Evolutionary conservation across 2,329 filamentous ascomycete genomes (phyloP).

Genomic region (Bipolaris oryzae): DNA sequence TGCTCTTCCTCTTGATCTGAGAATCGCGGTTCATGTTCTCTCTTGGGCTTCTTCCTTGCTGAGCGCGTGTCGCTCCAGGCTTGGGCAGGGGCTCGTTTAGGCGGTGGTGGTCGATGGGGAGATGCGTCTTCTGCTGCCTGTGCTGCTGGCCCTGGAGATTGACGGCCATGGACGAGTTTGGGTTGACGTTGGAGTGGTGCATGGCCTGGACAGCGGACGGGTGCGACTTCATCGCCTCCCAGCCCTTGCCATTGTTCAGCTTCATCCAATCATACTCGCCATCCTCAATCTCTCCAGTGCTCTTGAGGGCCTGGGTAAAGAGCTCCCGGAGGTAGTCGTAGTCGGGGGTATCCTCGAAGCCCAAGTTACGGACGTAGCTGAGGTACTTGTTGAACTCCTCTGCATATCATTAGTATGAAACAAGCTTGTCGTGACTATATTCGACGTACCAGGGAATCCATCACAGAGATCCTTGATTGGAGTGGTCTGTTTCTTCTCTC

Average conservation of each 20-base stretch:
- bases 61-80: slow-evolving; percentile 67
- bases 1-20: slow-evolving; percentile 70
- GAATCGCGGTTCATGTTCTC: slow-evolving; percentile 34
- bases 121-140: slow-evolving; percentile 62
- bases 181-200: slow-evolving; percentile 77
- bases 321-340: slow-evolving; percentile 97
- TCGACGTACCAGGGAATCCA: slow-evolving; percentile 74
- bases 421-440: neutral
- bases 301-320: slow-evolving; percentile 95
- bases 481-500: slow-evolving; percentile 99
- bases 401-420: slow-evolving; percentile 46
- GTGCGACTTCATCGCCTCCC: slow-evolving; percentile 78
- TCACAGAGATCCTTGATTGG: slow-evolving; percentile 96
- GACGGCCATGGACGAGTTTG: slow-evolving; percentile 78
- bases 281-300: slow-evolving; percentile 91
- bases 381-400: slow-evolving; percentile 98
- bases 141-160: slow-evolving; percentile 78
- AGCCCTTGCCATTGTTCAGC: slow-evolving; percentile 89
- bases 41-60: slow-evolving; percentile 47
- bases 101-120: slow-evolving; percentile 52
- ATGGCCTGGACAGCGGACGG: slow-evolving; percentile 71
- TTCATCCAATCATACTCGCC: slow-evolving; percentile 99
- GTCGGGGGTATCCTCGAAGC: slow-evolving; percentile 97
- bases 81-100: slow-evolving; percentile 59
- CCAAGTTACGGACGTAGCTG: slow-evolving; percentile 94